phyloP scores from a whole-genome alignment of 768 basidiomycete genomes.

The Termitomyces sp. region DNA sequence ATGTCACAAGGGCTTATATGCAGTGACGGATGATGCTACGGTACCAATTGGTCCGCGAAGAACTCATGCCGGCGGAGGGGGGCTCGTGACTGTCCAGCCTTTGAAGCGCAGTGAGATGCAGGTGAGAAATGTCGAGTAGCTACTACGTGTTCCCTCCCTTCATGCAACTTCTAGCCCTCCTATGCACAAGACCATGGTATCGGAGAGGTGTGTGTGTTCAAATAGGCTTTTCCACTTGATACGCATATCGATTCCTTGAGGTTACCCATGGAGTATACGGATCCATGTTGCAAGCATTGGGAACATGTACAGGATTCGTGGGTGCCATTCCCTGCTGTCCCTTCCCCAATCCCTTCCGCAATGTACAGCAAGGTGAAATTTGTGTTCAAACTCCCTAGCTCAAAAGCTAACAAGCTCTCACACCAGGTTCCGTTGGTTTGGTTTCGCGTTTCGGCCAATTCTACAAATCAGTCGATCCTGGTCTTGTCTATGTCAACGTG shows the following conservation, averaged over 20 bases:
- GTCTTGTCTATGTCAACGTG: constrained; percentile 88
- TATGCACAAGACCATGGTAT: constrained; percentile 89
- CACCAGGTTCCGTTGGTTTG: constrained; percentile 78
- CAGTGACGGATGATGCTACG: constrained; percentile 62
- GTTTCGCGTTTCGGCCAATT: constrained; percentile 93
- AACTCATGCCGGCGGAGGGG: constrained; percentile 19
- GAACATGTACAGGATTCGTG: constrained; percentile 54
- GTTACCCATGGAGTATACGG: constrained; percentile 88
- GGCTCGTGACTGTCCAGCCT: constrained; percentile 78
- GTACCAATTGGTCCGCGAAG: constrained; percentile 26
- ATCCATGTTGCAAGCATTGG: constrained; percentile 69
- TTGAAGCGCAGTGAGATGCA: constrained; percentile 86
- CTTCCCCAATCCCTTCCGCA: constrained; percentile 78
- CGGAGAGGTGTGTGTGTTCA: constrained; percentile 34
- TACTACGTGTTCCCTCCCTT: neutral
- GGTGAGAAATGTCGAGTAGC: constrained; percentile 31
- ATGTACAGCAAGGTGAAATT: constrained; percentile 70
- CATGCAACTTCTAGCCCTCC: constrained; percentile 51
- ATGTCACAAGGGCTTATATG: neutral
- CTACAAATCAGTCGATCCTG: constrained; percentile 94
- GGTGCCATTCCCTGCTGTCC: constrained; percentile 86
- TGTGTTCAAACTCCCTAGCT: neutral
- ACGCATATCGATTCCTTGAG: constrained; percentile 19
- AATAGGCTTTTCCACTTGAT: neutral
- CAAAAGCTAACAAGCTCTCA: constrained; percentile 16